These are phyloP conservation scores for Phytophthora tentaculata DNA, from an alignment of 352 stramenopile genomes.

Conservation along the genomic window DNA sequence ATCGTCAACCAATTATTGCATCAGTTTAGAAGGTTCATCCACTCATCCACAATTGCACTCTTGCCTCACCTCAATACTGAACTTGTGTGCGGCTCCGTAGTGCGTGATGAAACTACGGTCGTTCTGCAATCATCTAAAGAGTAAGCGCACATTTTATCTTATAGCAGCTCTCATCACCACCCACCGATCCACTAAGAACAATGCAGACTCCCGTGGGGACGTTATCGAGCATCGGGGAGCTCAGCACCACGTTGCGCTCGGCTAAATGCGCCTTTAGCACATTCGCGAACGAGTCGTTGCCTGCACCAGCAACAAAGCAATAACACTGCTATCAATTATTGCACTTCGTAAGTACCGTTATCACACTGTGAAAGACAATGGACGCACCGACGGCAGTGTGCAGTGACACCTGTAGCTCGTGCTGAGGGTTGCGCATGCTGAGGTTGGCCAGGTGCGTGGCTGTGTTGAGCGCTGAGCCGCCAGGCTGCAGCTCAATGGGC, in stretches of 20 bases:
- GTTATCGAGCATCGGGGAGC: slow-evolving; percentile 44
- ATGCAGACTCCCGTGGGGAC: slow-evolving; percentile 81
- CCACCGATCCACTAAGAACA: slow-evolving; percentile 69
- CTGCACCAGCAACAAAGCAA: slow-evolving; percentile 24
- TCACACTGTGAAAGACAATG: background rate
- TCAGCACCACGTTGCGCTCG: slow-evolving; percentile 44
- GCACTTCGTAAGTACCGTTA: background rate
- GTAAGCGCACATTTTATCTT: background rate
- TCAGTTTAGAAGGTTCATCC: background rate
- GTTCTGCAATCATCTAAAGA: slow-evolving; percentile 32
- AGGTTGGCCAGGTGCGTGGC: slow-evolving; percentile 80
- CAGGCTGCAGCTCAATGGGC: slow-evolving; percentile 78
- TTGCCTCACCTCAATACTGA: slow-evolving; percentile 57
- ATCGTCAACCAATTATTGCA: background rate
- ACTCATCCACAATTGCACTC: background rate
- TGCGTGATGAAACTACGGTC: slow-evolving; percentile 87
- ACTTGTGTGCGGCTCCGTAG: slow-evolving; percentile 72
- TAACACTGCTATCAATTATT: background rate
- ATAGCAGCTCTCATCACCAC: slow-evolving; percentile 1
- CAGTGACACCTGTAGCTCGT: slow-evolving; percentile 50
- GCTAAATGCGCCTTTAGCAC: slow-evolving; percentile 58
- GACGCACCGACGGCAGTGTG: slow-evolving; percentile 62
- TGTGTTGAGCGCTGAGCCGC: slow-evolving; percentile 86
- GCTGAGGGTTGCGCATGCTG: slow-evolving; percentile 25
- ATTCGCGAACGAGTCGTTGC: slow-evolving; percentile 50